These are phyloP conservation scores for Fusarium sp. DNA, from an alignment of 2,329 filamentous ascomycete genomes.

Conservation along the genomic window DNA sequence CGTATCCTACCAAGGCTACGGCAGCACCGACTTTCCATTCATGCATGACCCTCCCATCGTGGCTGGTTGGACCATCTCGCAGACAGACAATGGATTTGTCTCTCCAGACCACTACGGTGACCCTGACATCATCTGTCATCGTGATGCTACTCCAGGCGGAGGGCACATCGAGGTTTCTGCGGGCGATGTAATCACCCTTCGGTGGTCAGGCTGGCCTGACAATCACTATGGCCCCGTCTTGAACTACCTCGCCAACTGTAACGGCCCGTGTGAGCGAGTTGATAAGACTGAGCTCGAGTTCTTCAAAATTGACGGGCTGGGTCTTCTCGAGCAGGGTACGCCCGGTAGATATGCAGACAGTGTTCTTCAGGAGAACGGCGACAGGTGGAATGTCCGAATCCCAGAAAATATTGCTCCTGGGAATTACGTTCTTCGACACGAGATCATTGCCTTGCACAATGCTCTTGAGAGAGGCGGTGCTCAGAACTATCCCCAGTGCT, in stretches of 20 bases:
- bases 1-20: constrained; percentile 59
- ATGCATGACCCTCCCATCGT: constrained; percentile 54
- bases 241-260: constrained; percentile 62
- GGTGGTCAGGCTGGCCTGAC: constrained; percentile 66
- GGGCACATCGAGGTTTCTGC: constrained; percentile 60
- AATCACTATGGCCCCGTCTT: constrained; percentile 64
- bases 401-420: constrained; percentile 63
- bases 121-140: constrained; percentile 66
- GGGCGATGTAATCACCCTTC: constrained; percentile 61
- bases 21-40: constrained; percentile 56
- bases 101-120: constrained; percentile 60
- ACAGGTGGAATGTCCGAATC: constrained; percentile 66
- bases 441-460: constrained; percentile 68
- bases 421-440: constrained; percentile 70
- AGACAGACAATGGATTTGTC: constrained; percentile 63
- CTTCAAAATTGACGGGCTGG: constrained; percentile 63
- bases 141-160: constrained; percentile 57
- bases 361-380: constrained; percentile 65
- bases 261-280: constrained; percentile 59
- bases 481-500: constrained; percentile 68
- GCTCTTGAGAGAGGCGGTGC: constrained; percentile 60
- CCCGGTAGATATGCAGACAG: constrained; percentile 59
- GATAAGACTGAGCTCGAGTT: constrained; percentile 61
- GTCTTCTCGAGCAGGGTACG: constrained; percentile 55
- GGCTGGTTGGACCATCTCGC: constrained; percentile 59